A percentile compares a stretch with the other conserved stretches of the same genome.
phyloP scores from a whole-genome alignment of 2,329 filamentous ascomycete genomes.

The Aspergillus sp. region DNA sequence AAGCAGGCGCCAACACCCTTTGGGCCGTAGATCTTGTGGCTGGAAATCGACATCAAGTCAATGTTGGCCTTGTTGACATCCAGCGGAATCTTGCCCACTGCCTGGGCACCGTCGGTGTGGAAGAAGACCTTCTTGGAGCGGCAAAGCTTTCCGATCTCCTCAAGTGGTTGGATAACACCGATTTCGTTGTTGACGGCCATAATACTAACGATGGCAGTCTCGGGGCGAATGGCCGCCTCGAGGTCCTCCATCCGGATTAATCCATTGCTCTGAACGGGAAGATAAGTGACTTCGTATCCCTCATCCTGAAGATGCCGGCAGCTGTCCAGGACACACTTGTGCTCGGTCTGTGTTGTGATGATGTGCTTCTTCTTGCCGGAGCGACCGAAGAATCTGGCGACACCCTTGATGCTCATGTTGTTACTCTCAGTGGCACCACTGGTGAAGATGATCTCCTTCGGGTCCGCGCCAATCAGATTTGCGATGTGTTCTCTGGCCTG shows the following conservation, averaged over 20 bases:
- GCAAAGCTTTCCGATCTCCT: constrained; percentile 89
- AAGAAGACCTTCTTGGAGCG: constrained; percentile 92
- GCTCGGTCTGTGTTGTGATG: constrained; percentile 94
- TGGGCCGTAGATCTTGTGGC: constrained; percentile 97
- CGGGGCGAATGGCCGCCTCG: constrained; percentile 81
- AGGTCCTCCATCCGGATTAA: constrained; percentile 78
- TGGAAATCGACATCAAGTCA: constrained; percentile 97
- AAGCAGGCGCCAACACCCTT: constrained; percentile 97
- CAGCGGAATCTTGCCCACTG: constrained; percentile 95
- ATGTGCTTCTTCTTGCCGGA: constrained; percentile 97
- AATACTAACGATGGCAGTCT: constrained; percentile 88
- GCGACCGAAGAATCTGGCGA: constrained; percentile 89
- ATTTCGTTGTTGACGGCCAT: constrained; percentile 99
- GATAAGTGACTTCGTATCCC: constrained; percentile 93
- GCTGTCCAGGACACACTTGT: constrained; percentile 98
- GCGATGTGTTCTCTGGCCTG: constrained; percentile 80
- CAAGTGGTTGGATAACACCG: constrained; percentile 94
- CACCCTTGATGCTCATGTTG: constrained; percentile 99
- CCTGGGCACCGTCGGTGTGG: constrained; percentile 94
- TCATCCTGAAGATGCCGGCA: constrained; percentile 96
- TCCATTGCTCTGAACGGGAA: constrained; percentile 85
- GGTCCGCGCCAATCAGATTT: constrained; percentile 81
- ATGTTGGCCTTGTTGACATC: constrained; percentile 98
- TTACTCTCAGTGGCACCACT: constrained; percentile 98
- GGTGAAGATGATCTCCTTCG: constrained; percentile 98